These are phyloP conservation scores for Xylariaceae sp. DNA, from an alignment of 2,329 filamentous ascomycete species.

Conservation along the genomic window DNA sequence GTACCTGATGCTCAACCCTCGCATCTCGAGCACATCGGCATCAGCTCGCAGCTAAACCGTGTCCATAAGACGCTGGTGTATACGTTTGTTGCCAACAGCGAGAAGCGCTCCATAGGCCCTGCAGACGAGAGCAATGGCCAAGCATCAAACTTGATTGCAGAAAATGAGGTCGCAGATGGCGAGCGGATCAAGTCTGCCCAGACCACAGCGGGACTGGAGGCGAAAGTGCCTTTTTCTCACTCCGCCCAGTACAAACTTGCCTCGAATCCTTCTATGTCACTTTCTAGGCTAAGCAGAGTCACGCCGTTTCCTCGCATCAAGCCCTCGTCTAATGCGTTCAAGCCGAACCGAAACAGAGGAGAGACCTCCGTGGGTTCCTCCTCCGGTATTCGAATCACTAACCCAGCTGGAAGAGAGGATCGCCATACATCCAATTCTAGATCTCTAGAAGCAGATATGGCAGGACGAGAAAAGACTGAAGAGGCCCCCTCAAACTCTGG, in stretches of 20 bases:
- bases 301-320: background rate
- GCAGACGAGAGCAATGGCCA: constrained; percentile 2
- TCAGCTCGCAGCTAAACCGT: constrained; percentile 29
- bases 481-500: background rate
- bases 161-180: too few species aligned
- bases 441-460: background rate
- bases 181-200: too few species aligned
- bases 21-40: constrained; percentile 31
- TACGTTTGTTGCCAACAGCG: constrained; percentile 26
- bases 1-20: constrained; percentile 30
- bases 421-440: background rate
- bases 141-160: too few species aligned
- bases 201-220: too few species aligned
- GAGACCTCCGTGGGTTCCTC: background rate
- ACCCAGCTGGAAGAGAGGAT: background rate
- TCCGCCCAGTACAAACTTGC: background rate
- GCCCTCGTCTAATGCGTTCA: background rate
- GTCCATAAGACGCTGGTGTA: constrained; percentile 34
- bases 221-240: background rate
- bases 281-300: background rate
- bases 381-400: background rate
- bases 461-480: background rate
- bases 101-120: constrained; percentile 1
- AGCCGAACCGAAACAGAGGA: constrained; percentile 9
- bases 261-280: background rate